Evolutionary conservation across 371 early-diverging fungal species (phyloP).

Genomic region (Rhizopus sp.): DNA sequence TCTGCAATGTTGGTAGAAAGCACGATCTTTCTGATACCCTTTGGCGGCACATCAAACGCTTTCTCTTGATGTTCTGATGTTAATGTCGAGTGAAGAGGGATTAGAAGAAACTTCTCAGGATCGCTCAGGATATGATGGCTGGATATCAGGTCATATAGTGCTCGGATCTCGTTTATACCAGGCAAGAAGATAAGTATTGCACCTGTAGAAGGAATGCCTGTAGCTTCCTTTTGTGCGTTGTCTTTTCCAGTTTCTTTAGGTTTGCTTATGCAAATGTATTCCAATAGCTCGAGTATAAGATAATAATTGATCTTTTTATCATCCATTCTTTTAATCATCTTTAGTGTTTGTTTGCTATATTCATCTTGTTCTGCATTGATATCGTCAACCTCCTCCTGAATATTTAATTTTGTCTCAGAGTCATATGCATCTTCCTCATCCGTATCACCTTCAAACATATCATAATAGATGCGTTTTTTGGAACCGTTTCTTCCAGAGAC

Average conservation of each 20-base stretch:
- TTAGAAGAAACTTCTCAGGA: conserved; percentile 49
- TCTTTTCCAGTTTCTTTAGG: conserved; percentile 10
- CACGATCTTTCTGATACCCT: conserved; percentile 80
- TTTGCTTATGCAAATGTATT: conserved; percentile 51
- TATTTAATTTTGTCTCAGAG: conserved; percentile 18
- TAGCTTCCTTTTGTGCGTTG: conserved; percentile 7
- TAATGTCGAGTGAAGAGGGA: conserved; percentile 82
- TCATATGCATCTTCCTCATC: conserved; percentile 50
- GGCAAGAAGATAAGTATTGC: conserved; percentile 90
- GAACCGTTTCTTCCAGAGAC: conserved; percentile 38
- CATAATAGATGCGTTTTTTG: conserved; percentile 46
- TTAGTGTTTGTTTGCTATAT: conserved; percentile 45
- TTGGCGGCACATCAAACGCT: conserved; percentile 65
- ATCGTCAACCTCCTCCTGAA: conserved; percentile 27
- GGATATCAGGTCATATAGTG: conserved; percentile 57
- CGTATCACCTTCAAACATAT: conserved; percentile 50
- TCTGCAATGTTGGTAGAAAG: conserved; percentile 95
- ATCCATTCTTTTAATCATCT: conserved; percentile 61
- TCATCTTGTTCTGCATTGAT: conserved; percentile 33
- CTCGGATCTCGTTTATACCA: conserved; percentile 81
- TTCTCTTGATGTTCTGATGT: conserved; percentile 70
- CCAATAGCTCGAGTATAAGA: conserved; percentile 63
- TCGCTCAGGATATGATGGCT: conserved; percentile 50
- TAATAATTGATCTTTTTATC: conserved; percentile 72
- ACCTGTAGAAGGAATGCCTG: conserved; percentile 58